These are phyloP conservation scores for Diaporthe velutina DNA, from an alignment of 2,329 filamentous ascomycete genomes.

Conservation along the genomic window DNA sequence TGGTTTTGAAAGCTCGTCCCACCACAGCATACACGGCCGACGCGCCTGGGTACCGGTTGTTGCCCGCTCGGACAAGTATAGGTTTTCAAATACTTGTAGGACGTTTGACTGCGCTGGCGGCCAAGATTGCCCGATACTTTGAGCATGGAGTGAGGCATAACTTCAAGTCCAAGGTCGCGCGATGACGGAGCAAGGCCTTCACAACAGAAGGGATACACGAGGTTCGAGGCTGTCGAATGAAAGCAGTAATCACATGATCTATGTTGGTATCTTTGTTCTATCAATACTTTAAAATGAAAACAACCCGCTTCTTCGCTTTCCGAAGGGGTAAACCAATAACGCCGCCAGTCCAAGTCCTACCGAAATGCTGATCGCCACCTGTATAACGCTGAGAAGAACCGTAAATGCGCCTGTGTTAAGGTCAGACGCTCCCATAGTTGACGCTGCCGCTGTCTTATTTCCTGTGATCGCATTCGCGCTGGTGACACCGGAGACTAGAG, in stretches of 20 bases:
- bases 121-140: too few species aligned
- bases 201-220: not conserved
- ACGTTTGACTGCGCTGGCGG: too few species aligned
- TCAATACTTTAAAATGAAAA: slow-evolving; percentile 61
- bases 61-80: not conserved
- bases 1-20: not conserved
- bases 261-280: slow-evolving; percentile 25
- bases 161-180: not conserved
- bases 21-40: not conserved
- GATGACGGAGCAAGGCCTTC: not conserved
- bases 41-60: not conserved
- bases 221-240: not conserved
- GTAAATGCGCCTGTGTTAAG: slow-evolving; percentile 64
- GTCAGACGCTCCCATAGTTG: slow-evolving; percentile 43
- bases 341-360: slow-evolving; percentile 71
- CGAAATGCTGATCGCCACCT: slow-evolving; percentile 73
- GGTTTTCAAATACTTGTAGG: not conserved
- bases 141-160: not conserved
- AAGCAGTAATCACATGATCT: slow-evolving; percentile 13
- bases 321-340: slow-evolving; percentile 67
- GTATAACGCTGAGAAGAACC: slow-evolving; percentile 69
- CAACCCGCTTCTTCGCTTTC: slow-evolving; percentile 69
- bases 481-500: slow-evolving; percentile 68
- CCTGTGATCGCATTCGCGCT: slow-evolving; percentile 67
- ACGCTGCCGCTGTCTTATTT: slow-evolving; percentile 52